These are phyloP conservation scores for Firmiana major DNA, from an alignment of 345 rosid species.

Conservation along the genomic window DNA sequence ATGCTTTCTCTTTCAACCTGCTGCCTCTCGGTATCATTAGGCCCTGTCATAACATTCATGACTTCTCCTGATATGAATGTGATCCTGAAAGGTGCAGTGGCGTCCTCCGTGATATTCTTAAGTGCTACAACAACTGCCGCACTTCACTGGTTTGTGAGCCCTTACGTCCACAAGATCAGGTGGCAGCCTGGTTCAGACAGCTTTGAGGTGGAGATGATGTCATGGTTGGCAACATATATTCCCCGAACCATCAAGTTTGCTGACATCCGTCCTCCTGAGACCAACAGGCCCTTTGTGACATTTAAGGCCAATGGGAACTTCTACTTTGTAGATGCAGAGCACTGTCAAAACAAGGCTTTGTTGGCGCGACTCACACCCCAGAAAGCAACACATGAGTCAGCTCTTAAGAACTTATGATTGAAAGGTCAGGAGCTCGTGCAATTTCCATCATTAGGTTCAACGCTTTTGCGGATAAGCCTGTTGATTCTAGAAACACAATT, in stretches of 20 bases:
- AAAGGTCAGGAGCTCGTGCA: not conserved
- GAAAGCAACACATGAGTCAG: slow-evolving; percentile 62
- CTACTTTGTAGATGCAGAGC: slow-evolving; percentile 75
- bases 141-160: slow-evolving; percentile 93
- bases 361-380: slow-evolving; percentile 73
- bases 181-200: slow-evolving; percentile 94
- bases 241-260: slow-evolving; percentile 73
- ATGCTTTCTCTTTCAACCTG: slow-evolving; percentile 91
- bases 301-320: slow-evolving; percentile 72
- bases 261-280: slow-evolving; percentile 65
- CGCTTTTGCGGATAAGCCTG: slow-evolving; percentile 3
- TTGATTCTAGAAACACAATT: not conserved
- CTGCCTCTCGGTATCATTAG: slow-evolving; percentile 88
- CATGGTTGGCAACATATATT: slow-evolving; percentile 69
- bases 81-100: slow-evolving; percentile 88
- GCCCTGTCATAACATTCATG: slow-evolving; percentile 92
- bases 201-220: slow-evolving; percentile 90
- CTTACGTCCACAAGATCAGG: slow-evolving; percentile 82
- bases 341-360: slow-evolving; percentile 86
- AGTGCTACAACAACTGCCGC: slow-evolving; percentile 79
- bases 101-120: slow-evolving; percentile 74
- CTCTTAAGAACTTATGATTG: slow-evolving; percentile 75
- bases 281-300: slow-evolving; percentile 84
- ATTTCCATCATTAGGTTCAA: not conserved
- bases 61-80: slow-evolving; percentile 74